These are phyloP conservation scores for Phyllachora maydis DNA, from an alignment of 2,329 filamentous ascomycete species.

Conservation along the genomic window DNA sequence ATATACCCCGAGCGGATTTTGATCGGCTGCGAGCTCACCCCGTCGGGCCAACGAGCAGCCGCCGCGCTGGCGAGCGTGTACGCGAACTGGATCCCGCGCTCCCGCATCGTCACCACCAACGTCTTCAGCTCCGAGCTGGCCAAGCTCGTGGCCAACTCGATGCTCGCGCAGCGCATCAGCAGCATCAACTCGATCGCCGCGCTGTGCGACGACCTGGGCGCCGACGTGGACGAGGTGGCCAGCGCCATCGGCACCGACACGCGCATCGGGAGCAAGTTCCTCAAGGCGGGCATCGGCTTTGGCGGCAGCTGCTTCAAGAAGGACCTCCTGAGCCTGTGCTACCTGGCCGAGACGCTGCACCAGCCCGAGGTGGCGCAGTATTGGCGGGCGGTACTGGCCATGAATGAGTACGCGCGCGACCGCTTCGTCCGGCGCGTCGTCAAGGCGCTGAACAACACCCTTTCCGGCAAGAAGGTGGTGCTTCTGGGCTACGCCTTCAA, in stretches of 20 bases:
- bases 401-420: conserved; percentile 57
- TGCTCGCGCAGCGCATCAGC: conserved; percentile 62
- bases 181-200: conserved; percentile 69
- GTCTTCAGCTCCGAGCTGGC: conserved; percentile 61
- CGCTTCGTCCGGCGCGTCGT: conserved; percentile 49
- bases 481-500: conserved; percentile 65
- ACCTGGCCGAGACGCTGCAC: conserved; percentile 50
- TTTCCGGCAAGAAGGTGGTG: conserved; percentile 49
- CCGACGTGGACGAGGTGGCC: conserved; percentile 54
- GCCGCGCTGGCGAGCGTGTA: conserved; percentile 45
- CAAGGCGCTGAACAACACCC: conserved; percentile 44
- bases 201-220: conserved; percentile 57
- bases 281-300: conserved; percentile 59
- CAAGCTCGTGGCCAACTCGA: conserved; percentile 61
- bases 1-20: conserved; percentile 52
- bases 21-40: conserved; percentile 46
- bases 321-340: conserved; percentile 53
- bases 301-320: conserved; percentile 71
- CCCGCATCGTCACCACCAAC: conserved; percentile 51
- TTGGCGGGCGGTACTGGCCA: conserved; percentile 52
- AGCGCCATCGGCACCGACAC: conserved; percentile 46
- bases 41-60: conserved; percentile 39
- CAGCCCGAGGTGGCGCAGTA: conserved; percentile 54
- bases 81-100: conserved; percentile 45
- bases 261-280: conserved; percentile 51